phyloP scores from a whole-genome alignment of 768 basidiomycete species.

The Kwoniella bestiolae region DNA sequence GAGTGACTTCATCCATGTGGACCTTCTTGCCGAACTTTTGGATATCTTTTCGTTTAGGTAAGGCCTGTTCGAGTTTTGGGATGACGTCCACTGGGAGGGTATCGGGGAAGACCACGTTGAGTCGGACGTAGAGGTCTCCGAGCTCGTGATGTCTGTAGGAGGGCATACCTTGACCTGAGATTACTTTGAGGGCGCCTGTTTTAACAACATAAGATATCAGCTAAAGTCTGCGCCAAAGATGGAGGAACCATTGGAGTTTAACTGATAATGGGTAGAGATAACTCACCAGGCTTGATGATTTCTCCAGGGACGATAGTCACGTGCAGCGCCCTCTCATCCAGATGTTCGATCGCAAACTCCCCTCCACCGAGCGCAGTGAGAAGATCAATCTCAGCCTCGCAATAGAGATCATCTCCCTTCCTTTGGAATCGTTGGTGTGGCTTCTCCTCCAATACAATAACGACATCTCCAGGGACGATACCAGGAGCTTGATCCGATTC shows the following conservation, averaged over 20 bases:
- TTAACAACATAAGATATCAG: too few species aligned
- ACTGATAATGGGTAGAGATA: neutral
- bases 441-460: slow-evolving; percentile 96
- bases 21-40: slow-evolving; percentile 71
- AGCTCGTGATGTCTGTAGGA: slow-evolving; percentile 96
- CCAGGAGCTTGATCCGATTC: slow-evolving; percentile 91
- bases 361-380: slow-evolving; percentile 93
- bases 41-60: slow-evolving; percentile 74
- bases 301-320: slow-evolving; percentile 84
- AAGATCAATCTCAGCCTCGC: slow-evolving; percentile 87
- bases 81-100: slow-evolving; percentile 70
- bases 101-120: slow-evolving; percentile 89
- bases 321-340: slow-evolving; percentile 87
- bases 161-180: slow-evolving; percentile 96
- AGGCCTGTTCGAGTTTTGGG: slow-evolving; percentile 76
- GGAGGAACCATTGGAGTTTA: too few species aligned
- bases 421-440: slow-evolving; percentile 75
- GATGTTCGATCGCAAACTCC: slow-evolving; percentile 82
- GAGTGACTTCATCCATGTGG: slow-evolving; percentile 78
- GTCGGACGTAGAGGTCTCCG: slow-evolving; percentile 86
- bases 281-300: slow-evolving; percentile 87
- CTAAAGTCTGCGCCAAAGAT: too few species aligned
- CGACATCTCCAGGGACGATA: slow-evolving; percentile 89
- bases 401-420: slow-evolving; percentile 81
- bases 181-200: slow-evolving; percentile 90